Evolutionary conservation across 2,329 filamentous ascomycete genomes (phyloP).

Genomic region (Fusarium miscanthi): DNA sequence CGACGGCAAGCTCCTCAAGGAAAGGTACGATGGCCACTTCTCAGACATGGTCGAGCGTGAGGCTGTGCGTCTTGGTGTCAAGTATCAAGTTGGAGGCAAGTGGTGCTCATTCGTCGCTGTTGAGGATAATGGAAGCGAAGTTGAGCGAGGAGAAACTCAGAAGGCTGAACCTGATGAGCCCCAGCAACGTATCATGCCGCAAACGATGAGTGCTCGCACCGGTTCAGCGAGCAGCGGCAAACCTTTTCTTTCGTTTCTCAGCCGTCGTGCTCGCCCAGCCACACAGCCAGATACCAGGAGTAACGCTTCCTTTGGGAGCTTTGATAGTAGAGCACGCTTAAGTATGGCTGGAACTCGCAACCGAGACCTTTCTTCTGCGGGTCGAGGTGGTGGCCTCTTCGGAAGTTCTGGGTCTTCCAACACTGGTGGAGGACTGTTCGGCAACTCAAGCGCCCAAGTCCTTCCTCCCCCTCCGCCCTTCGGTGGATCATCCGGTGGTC

Average conservation of each 20-base stretch:
- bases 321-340: rapidly evolving
- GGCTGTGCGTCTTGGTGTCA: conserved; percentile 71
- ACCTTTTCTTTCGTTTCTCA: too few relatives aligned
- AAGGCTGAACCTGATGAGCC: neutral
- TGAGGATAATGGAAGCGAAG: conserved; percentile 52
- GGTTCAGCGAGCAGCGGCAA: neutral
- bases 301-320: neutral
- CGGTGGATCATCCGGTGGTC: neutral
- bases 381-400: neutral
- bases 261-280: too few relatives aligned
- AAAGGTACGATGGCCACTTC: conserved; percentile 62
- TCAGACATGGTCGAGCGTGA: conserved; percentile 72
- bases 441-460: neutral
- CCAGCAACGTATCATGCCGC: too few relatives aligned
- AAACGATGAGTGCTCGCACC: neutral
- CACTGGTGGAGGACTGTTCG: neutral
- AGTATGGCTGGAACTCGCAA: neutral
- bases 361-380: neutral
- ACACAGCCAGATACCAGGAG: neutral
- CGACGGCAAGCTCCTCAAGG: conserved; percentile 57
- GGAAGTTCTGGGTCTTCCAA: neutral
- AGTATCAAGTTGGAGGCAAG: conserved; percentile 74
- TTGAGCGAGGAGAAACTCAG: neutral
- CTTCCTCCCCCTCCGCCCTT: too few relatives aligned
- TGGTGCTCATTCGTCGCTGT: conserved; percentile 81